A percentile compares a stretch with the other conserved stretches of the same genome.
These are phyloP conservation scores for Cercospora nicotianae DNA, from an alignment of 2,329 filamentous ascomycete species.

Conservation along the genomic window DNA sequence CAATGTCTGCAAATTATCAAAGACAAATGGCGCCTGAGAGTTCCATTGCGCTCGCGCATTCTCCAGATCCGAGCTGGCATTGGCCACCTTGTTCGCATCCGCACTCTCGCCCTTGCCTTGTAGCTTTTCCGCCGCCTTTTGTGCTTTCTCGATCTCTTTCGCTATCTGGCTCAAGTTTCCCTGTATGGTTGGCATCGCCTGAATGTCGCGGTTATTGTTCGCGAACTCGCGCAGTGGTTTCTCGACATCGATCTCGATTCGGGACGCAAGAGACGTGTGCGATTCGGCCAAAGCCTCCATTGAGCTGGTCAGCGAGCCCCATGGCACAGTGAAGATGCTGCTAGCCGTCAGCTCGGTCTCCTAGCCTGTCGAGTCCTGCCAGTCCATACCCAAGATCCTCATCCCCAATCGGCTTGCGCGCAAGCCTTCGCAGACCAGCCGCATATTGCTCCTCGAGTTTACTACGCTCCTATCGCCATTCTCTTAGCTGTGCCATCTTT, in stretches of 20 bases:
- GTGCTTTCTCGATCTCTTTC: constrained; percentile 79
- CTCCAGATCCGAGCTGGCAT: constrained; percentile 71
- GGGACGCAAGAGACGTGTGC: constrained; percentile 75
- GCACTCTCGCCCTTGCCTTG: constrained; percentile 75
- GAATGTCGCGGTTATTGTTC: constrained; percentile 69
- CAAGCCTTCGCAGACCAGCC: constrained; percentile 75
- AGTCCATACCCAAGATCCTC: constrained; percentile 76
- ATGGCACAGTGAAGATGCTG: constrained; percentile 87
- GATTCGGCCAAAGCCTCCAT: constrained; percentile 79
- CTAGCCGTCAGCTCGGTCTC: constrained; percentile 25
- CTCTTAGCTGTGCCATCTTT: constrained; percentile 15
- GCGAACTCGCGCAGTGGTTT: constrained; percentile 75
- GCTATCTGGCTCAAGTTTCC: constrained; percentile 77
- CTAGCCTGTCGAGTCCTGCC: background rate
- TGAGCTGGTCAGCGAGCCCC: constrained; percentile 81
- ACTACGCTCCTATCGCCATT: constrained; percentile 72
- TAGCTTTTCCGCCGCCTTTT: constrained; percentile 82
- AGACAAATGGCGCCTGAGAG: constrained; percentile 89
- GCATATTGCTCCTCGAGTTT: constrained; percentile 90
- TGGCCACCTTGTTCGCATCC: constrained; percentile 74
- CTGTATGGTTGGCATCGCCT: constrained; percentile 77
- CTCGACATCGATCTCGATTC: constrained; percentile 88
- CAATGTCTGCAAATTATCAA: constrained; percentile 85
- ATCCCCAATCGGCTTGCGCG: constrained; percentile 56
- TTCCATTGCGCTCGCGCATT: constrained; percentile 85